A percentile compares a stretch with the other conserved stretches of the same genome.
These are phyloP conservation scores for Neurospora tetraspora DNA, from an alignment of 495 filamentous ascomycete species.

Conservation along the genomic window DNA sequence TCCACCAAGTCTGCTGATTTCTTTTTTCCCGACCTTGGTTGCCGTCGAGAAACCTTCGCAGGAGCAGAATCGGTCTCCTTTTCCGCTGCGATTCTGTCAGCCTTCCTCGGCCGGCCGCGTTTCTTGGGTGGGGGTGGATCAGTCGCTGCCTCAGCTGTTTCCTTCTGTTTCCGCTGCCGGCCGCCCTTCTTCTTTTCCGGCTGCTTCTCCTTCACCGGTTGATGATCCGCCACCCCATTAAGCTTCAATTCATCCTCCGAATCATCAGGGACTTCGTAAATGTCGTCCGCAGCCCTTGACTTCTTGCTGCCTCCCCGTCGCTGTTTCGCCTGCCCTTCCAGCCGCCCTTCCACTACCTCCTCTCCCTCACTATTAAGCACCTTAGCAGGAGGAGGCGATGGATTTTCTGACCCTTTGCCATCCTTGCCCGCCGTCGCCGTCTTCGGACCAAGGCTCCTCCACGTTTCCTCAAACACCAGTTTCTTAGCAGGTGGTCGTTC, in stretches of 20 bases:
- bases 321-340: neutral
- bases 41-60: constrained; percentile 1
- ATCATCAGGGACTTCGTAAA: constrained; percentile 35
- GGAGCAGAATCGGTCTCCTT: neutral
- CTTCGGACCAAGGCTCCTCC: neutral
- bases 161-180: neutral
- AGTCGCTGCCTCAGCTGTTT: neutral
- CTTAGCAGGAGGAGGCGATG: neutral
- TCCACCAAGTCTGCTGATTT: neutral
- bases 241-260: constrained; percentile 25
- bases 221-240: neutral
- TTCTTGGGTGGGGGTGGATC: neutral
- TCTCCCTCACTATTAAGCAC: neutral
- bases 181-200: neutral
- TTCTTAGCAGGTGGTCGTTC: neutral
- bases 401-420: neutral
- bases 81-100: neutral
- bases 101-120: constrained; percentile 15
- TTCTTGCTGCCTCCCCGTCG: neutral
- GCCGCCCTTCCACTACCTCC: neutral
- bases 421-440: too few species aligned
- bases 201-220: neutral
- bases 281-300: constrained; percentile 1
- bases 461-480: neutral
- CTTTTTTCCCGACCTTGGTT: neutral